Conservation (phyloP, 2,329 filamentous ascomycete genomes). For the Epicoccum nigrum region DNA sequence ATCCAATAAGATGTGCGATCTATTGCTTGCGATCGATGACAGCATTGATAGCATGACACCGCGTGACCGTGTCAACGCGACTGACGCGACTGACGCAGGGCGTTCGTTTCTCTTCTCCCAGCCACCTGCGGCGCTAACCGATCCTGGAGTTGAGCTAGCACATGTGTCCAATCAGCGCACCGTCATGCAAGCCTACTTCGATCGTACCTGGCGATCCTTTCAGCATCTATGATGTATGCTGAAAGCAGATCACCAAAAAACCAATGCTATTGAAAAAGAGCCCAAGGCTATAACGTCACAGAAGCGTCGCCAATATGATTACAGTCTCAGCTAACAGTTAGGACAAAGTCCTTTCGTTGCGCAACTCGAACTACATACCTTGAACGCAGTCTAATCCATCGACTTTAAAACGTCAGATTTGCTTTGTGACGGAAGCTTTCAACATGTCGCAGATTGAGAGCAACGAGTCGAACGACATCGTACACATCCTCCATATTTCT, state of each 20-base stretch:
- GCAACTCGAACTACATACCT: background rate
- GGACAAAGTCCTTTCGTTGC: too few relatives aligned
- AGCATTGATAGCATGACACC: slow-evolving; percentile 2
- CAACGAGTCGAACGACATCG: slow-evolving; percentile 9
- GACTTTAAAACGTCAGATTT: background rate
- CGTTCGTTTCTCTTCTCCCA: background rate
- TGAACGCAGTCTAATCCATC: background rate
- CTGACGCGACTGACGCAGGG: slow-evolving; percentile 1
- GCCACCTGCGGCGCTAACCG: background rate
- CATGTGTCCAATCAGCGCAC: background rate
- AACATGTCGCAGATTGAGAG: slow-evolving; percentile 15
- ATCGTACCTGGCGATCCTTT: slow-evolving; percentile 8
- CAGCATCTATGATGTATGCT: slow-evolving; percentile 9
- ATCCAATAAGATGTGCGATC: background rate
- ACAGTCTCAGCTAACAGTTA: too few relatives aligned
- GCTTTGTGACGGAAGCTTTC: background rate
- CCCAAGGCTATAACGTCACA: background rate
- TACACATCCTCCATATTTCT: slow-evolving; percentile 20
- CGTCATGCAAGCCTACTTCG: background rate
- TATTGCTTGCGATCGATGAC: background rate
- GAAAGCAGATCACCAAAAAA: background rate
- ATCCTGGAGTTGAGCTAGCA: slow-evolving; percentile 1
- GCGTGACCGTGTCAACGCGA: slow-evolving; percentile 3
- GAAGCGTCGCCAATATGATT: background rate
- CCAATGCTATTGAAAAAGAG: background rate